Conservation (phyloP, 805 yeast genomes). For the Yarrowia porcina region DNA sequence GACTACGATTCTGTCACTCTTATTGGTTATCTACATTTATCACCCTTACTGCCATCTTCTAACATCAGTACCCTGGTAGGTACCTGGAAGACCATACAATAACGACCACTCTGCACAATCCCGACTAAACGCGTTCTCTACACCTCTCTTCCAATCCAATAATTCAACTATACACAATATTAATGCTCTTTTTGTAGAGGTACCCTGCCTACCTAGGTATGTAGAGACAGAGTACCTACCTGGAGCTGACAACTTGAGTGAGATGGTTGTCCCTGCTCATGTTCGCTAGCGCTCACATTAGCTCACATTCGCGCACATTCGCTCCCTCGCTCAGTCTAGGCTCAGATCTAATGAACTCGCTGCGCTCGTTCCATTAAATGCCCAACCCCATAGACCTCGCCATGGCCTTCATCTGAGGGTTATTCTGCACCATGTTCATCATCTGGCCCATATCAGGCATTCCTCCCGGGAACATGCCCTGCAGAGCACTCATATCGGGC, state of each 20-base stretch:
- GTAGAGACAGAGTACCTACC: too few relatives aligned
- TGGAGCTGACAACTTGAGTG: too few relatives aligned
- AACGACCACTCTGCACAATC: too few relatives aligned
- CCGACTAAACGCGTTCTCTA: too few relatives aligned
- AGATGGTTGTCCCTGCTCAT: not conserved
- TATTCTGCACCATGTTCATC: slow-evolving; percentile 55
- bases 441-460: slow-evolving; percentile 66
- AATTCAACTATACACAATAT: slow-evolving; percentile 10
- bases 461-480: slow-evolving; percentile 44
- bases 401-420: slow-evolving; percentile 50
- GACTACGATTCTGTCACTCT: too few relatives aligned
- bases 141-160: not conserved
- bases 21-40: too few relatives aligned
- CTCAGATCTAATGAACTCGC: too few relatives aligned
- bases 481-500: slow-evolving; percentile 40
- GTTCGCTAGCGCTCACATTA: not conserved
- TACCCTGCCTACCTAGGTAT: too few relatives aligned
- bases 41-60: too few relatives aligned
- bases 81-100: too few relatives aligned
- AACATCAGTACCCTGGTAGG: too few relatives aligned
- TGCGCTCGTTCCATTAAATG: not conserved
- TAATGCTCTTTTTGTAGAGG: not conserved
- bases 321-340: not conserved
- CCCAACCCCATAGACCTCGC: slow-evolving; percentile 11
- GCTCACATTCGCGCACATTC: not conserved